phyloP scores from a whole-genome alignment of 352 stramenopile genomes.

The Phytophthora nicotianae region DNA sequence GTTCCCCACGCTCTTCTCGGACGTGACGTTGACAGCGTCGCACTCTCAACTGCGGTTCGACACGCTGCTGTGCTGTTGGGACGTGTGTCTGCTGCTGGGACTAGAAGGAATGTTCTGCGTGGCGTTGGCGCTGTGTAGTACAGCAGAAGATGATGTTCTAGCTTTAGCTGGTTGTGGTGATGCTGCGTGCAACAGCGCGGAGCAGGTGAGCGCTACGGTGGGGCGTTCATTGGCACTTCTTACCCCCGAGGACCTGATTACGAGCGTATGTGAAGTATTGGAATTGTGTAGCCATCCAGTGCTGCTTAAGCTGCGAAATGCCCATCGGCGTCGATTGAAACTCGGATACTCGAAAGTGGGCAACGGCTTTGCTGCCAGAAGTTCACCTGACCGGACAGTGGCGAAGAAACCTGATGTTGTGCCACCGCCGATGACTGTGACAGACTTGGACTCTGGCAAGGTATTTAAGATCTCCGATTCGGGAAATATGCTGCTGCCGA shows the following conservation, averaged over 20 bases:
- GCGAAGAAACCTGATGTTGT: conserved; percentile 6
- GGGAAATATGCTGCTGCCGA: conserved; percentile 64
- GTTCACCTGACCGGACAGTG: conserved; percentile 5
- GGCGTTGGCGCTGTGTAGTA: conserved; percentile 69
- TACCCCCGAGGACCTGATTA: conserved; percentile 62
- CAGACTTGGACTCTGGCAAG: conserved; percentile 72
- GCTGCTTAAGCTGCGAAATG: conserved; percentile 79
- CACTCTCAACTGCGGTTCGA: conserved; percentile 76
- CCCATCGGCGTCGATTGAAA: conserved; percentile 67
- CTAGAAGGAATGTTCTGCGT: conserved; percentile 85
- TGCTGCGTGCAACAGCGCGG: conserved; percentile 45
- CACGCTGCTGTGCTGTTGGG: conserved; percentile 79
- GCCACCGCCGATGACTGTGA: conserved; percentile 57
- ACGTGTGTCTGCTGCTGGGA: conserved; percentile 79
- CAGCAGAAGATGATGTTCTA: conserved; percentile 62
- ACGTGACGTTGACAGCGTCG: conserved; percentile 78
- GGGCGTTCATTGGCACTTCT: conserved; percentile 56
- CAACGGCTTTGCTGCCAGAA: conserved; percentile 25
- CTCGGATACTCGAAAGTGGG: conserved; percentile 45
- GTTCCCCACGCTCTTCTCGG: conserved; percentile 88
- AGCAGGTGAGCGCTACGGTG: conserved; percentile 72
- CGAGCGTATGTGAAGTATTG: conserved; percentile 82
- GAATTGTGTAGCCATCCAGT: conserved; percentile 78
- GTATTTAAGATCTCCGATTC: conserved; percentile 71
- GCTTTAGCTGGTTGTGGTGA: conserved; percentile 33